phyloP scores from a whole-genome alignment of 495 filamentous ascomycete species.

The Penicillium steckii region DNA sequence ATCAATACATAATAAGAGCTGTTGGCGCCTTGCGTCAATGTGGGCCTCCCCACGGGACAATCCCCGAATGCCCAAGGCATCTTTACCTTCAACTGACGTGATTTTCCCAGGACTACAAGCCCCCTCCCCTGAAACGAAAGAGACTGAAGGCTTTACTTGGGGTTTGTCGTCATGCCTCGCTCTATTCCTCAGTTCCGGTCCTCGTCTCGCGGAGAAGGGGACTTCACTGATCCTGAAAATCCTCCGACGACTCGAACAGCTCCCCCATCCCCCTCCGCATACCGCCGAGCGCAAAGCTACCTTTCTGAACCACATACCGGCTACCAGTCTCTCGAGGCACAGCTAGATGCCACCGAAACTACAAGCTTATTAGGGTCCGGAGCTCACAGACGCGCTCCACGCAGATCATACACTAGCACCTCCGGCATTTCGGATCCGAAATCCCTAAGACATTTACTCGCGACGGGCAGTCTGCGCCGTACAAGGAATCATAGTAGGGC shows the following conservation, averaged over 20 bases:
- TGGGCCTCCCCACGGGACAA: background rate
- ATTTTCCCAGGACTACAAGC: background rate
- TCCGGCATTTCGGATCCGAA: conserved; percentile 35
- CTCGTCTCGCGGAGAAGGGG: conserved; percentile 21
- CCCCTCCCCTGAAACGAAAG: background rate
- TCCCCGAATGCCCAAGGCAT: background rate
- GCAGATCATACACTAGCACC: conserved; percentile 42
- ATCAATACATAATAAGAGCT: background rate
- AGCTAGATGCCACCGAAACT: conserved; percentile 35
- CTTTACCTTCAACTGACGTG: background rate
- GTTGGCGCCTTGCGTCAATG: background rate
- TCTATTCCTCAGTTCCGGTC: conserved; percentile 22
- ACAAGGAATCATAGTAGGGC: conserved; percentile 64
- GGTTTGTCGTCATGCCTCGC: conserved; percentile 33
- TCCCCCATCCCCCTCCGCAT: conserved; percentile 38
- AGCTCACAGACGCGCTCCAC: conserved; percentile 19
- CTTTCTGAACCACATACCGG: conserved; percentile 38
- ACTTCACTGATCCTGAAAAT: conserved; percentile 10
- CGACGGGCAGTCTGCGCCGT: conserved; percentile 45
- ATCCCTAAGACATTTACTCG: conserved; percentile 30
- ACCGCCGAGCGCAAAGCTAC: conserved; percentile 35
- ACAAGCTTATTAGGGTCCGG: conserved; percentile 36
- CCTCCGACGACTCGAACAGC: conserved; percentile 29
- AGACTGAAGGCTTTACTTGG: conserved; percentile 1
- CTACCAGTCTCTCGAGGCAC: conserved; percentile 37